phyloP scores from a whole-genome alignment of 23 red algal genomes.

The Gracilariopsis chorda region DNA sequence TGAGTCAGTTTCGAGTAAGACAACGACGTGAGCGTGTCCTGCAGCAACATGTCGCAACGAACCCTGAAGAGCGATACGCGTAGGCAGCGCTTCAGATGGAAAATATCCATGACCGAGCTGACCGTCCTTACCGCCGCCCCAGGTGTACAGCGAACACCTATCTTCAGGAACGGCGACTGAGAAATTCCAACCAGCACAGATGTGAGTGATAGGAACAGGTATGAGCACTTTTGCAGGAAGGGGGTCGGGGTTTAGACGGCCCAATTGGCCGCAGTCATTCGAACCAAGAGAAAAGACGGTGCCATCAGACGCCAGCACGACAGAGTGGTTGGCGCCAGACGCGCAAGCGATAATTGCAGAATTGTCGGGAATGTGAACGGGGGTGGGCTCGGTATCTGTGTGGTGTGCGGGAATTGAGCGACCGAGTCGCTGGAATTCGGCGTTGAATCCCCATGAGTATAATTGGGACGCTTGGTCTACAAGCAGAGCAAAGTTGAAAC shows the following conservation, averaged over 20 bases:
- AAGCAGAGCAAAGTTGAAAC: conserved; percentile 4
- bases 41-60: background rate
- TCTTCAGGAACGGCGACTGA: background rate
- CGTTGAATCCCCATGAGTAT: conserved; percentile 4
- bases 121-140: background rate
- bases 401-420: background rate
- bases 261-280: background rate
- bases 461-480: background rate
- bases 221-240: background rate
- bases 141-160: background rate
- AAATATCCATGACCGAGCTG: conserved; percentile 10
- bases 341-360: background rate
- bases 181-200: background rate
- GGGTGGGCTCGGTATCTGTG: background rate
- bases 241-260: background rate
- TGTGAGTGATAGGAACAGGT: background rate
- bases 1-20: background rate
- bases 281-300: background rate
- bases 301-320: background rate
- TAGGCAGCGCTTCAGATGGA: background rate
- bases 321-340: background rate
- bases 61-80: background rate
- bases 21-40: background rate
- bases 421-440: conserved; percentile 9
- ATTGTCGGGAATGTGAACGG: background rate